phyloP scores from a whole-genome alignment of 176 grass and related monocot species.

The Eremochloa ophiuroides region DNA sequence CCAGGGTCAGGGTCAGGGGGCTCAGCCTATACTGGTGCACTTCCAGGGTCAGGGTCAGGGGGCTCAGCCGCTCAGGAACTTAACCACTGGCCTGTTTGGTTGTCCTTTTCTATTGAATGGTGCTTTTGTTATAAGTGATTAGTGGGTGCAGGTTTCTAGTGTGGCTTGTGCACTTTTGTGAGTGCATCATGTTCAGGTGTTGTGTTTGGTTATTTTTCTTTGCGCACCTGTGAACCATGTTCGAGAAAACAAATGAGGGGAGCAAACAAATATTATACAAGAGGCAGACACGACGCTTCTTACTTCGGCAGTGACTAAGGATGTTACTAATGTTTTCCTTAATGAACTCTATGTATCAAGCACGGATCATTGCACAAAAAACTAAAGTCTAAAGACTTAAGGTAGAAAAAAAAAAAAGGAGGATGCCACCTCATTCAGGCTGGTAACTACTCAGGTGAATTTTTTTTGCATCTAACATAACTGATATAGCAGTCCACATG shows the following conservation, averaged over 20 bases:
- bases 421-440: neutral
- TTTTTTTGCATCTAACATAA: neutral
- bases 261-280: neutral
- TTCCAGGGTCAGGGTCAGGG: too few relatives aligned
- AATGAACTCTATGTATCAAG: neutral
- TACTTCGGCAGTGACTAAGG: neutral
- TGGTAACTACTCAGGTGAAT: neutral
- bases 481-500: neutral
- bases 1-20: neutral
- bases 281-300: neutral
- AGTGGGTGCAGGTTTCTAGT: neutral
- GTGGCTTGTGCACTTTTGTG: neutral
- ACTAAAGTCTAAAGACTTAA: neutral
- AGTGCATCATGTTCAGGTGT: neutral
- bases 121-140: neutral
- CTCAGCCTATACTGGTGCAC: too few relatives aligned
- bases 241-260: neutral
- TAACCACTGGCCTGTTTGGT: neutral
- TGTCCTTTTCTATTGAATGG: neutral
- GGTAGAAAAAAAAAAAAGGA: neutral
- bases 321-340: neutral
- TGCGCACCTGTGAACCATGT: neutral
- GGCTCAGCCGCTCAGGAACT: too few relatives aligned
- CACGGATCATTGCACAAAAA: neutral
- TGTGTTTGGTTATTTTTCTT: neutral